These are phyloP conservation scores for Orbilia ellipsospora DNA, from an alignment of 2,329 filamentous ascomycete genomes.

Conservation along the genomic window DNA sequence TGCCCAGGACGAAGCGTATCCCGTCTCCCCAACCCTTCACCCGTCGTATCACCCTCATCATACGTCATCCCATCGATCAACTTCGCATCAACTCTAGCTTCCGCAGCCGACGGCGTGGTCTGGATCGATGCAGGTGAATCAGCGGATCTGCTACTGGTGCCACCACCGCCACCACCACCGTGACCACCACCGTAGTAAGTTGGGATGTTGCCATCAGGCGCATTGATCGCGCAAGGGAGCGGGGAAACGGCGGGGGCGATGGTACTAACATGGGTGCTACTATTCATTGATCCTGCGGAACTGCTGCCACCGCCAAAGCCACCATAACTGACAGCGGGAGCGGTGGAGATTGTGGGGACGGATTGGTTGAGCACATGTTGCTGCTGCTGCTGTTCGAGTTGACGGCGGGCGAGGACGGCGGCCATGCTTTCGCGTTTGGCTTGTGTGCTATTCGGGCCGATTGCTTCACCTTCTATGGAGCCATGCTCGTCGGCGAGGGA, in stretches of 20 bases:
- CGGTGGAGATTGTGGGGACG: slow-evolving; percentile 29
- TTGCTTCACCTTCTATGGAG: slow-evolving; percentile 42
- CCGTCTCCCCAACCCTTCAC: slow-evolving; percentile 40
- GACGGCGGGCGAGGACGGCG: slow-evolving; percentile 38
- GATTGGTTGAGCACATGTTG: slow-evolving; percentile 7
- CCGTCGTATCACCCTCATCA: slow-evolving; percentile 57
- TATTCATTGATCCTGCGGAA: background rate
- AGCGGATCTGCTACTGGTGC: slow-evolving; percentile 34
- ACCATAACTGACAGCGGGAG: background rate
- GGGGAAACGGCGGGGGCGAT: slow-evolving; percentile 52
- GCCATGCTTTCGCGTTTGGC: slow-evolving; percentile 54
- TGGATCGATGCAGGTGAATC: slow-evolving; percentile 54
- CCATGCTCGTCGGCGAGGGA: slow-evolving; percentile 53
- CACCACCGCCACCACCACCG: slow-evolving; percentile 17
- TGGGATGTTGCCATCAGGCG: slow-evolving; percentile 40
- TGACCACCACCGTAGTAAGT: slow-evolving; percentile 38
- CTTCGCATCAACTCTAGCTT: slow-evolving; percentile 58
- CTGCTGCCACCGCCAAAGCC: slow-evolving; percentile 2
- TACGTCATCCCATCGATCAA: slow-evolving; percentile 60
- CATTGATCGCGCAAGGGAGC: slow-evolving; percentile 40
- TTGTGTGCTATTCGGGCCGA: slow-evolving; percentile 51
- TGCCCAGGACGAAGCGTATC: slow-evolving; percentile 53
- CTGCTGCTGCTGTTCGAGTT: slow-evolving; percentile 31
- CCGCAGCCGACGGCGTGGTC: slow-evolving; percentile 56
- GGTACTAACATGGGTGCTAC: slow-evolving; percentile 49